phyloP scores from a whole-genome alignment of 192 early-diverging fungal genomes.

The Chytriomyces sp. region DNA sequence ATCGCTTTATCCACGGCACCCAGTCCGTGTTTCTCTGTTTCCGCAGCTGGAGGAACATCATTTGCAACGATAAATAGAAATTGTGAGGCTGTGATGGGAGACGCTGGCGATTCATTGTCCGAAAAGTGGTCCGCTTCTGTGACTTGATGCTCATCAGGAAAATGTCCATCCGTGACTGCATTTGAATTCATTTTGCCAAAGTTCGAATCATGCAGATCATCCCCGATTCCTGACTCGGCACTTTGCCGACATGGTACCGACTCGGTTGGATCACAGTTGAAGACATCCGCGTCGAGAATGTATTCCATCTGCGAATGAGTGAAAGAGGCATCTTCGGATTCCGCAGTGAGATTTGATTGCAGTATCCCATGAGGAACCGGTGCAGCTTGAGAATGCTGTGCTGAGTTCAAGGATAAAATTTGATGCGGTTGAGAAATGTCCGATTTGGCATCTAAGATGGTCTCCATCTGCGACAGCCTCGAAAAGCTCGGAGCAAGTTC shows the following conservation, averaged over 20 bases:
- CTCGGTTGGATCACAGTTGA: background rate
- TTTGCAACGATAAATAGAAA: background rate
- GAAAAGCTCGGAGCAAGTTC: too few relatives aligned
- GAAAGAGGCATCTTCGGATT: background rate
- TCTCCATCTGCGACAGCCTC: too few relatives aligned
- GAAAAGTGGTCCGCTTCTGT: background rate
- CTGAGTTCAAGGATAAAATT: too few relatives aligned
- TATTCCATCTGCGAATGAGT: conserved; percentile 3
- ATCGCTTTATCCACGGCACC: too few relatives aligned
- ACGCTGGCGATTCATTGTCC: background rate
- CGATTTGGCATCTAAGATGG: too few relatives aligned
- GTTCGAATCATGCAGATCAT: background rate
- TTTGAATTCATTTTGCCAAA: background rate
- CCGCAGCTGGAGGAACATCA: conserved; percentile 1
- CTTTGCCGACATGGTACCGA: background rate
- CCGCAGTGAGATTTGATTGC: too few relatives aligned
- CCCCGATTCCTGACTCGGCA: background rate
- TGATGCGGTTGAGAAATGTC: too few relatives aligned
- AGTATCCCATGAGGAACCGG: too few relatives aligned
- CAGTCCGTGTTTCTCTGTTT: background rate
- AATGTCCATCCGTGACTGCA: background rate
- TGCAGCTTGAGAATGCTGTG: too few relatives aligned
- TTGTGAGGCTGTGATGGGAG: background rate
- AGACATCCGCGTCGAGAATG: background rate
- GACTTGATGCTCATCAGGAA: background rate